Evolutionary conservation across 2,329 filamentous ascomycete species (phyloP).

Genomic region (Fusarium piperis): DNA sequence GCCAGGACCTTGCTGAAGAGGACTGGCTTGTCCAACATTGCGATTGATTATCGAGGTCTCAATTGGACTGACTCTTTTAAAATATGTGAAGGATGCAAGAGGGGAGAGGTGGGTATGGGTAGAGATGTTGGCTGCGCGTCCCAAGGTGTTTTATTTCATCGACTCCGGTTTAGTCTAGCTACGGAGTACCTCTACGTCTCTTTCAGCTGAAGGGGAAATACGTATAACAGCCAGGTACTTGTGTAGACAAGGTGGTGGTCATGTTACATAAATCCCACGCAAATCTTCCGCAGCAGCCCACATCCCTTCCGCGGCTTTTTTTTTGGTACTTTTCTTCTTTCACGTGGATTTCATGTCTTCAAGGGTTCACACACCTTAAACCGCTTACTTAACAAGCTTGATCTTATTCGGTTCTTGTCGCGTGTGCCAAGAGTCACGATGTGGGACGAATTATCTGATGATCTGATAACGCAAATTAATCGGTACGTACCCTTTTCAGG

Average conservation of each 20-base stretch:
- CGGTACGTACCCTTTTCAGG: not conserved
- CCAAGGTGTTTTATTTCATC: not conserved
- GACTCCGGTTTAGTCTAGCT: not conserved
- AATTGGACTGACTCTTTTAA: not conserved
- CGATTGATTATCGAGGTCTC: not conserved
- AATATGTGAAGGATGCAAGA: not conserved
- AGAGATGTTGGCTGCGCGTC: not conserved
- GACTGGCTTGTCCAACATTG: constrained; percentile 44
- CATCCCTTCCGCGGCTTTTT: not conserved
- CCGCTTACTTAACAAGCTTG: not conserved
- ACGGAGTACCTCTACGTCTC: not conserved
- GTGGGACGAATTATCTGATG: constrained; percentile 45
- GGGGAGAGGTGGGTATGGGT: not conserved
- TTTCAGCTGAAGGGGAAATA: constrained; percentile 1
- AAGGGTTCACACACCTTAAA: not conserved
- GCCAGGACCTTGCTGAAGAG: constrained; percentile 44
- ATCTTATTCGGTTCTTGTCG: not conserved
- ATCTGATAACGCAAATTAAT: constrained; percentile 45
- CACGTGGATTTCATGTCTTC: not conserved
- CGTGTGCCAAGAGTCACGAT: constrained; percentile 2
- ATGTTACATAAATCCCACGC: not conserved
- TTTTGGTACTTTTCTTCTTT: not conserved
- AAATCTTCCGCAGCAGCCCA: not conserved
- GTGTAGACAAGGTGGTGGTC: not conserved
- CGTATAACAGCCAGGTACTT: not conserved